Evolutionary conservation across 1,284 basidiomycete species (phyloP), one percentile per base, ranked within the genome.

Genomic region (Puccinia polysora): DNA sequence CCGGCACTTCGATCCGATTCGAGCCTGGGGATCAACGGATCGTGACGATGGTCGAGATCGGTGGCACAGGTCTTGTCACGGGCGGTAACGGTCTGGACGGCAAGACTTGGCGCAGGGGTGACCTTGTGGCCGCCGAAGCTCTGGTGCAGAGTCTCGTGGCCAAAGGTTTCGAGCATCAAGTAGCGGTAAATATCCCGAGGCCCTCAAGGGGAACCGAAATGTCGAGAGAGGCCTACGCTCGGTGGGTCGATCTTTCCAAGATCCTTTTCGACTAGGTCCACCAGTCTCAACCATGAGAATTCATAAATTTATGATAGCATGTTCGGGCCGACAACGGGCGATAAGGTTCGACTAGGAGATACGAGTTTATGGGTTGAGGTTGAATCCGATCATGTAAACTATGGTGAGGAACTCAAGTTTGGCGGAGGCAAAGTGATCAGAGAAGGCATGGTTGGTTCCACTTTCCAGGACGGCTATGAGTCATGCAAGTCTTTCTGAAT

Each of bases 321-420:
- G 90, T 97, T 87, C 80, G 96, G 96, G 0, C 96, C 96, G 0
- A 98, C 96, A 0, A 85, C 85, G 1, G 96, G 95, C 0, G 96
- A 98, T 80, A 83, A 87, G 47, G 85, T 99, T 23, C 84, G 91
- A 47, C 83, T 99, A 18, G 95, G 87, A 10, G 96, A 99, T 79
- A 94, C 91, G 5, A 82, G 84, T 36, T 84, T 99, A 12, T 98
- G 93, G 93, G 84, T 97, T 75, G 86, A 94, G 80, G 88, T 99
- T 2, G 95, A 98, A 80, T 83, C 85, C 43, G 96, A 98, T 78
- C 84, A 85, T 85, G 88, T 90, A 2, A 81, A 84, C 1, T 92
- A 93, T 78, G 85, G 95, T 8, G 95, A 99, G 76, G 96, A 98
- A 82, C 88, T 90, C 32, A 98, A 97, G 81, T 99, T 99, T 78